A percentile compares a stretch with the other conserved stretches of the same genome.
Conservation (phyloP, 352 stramenopile genomes). For the Globisporangium canariense region DNA sequence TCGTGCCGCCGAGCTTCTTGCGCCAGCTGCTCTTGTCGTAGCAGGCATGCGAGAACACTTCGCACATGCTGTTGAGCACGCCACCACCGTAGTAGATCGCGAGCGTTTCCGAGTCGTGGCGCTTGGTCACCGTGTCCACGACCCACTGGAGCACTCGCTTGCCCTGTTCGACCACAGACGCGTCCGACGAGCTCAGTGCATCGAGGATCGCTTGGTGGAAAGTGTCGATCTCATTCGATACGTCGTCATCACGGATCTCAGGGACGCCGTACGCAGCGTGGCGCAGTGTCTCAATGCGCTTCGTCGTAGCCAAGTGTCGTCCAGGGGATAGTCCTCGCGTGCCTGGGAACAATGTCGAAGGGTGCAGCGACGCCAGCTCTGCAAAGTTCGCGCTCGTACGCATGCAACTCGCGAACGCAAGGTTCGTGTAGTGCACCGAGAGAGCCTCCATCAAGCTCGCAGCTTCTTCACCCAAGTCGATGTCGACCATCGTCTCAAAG, state of each 20-base stretch:
- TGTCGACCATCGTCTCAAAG: slow-evolving; percentile 72
- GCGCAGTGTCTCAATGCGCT: slow-evolving; percentile 74
- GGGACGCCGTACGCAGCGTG: slow-evolving; percentile 72
- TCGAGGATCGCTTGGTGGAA: slow-evolving; percentile 63
- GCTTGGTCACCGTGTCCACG: slow-evolving; percentile 38
- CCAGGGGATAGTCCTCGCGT: slow-evolving; percentile 75
- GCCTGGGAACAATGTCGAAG: slow-evolving; percentile 71
- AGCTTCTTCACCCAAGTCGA: slow-evolving; percentile 65
- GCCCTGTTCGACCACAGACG: slow-evolving; percentile 50
- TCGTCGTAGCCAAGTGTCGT: slow-evolving; percentile 71
- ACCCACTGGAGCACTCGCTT: slow-evolving; percentile 51
- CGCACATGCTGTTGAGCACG: slow-evolving; percentile 74
- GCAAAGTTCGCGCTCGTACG: slow-evolving; percentile 63
- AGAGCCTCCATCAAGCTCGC: slow-evolving; percentile 53
- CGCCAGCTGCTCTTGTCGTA: slow-evolving; percentile 87
- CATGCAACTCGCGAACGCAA: slow-evolving; percentile 44
- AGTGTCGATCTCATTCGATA: slow-evolving; percentile 58
- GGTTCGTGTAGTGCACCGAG: slow-evolving; percentile 50
- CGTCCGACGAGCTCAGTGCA: slow-evolving; percentile 61
- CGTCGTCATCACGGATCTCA: slow-evolving; percentile 43
- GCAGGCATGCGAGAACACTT: slow-evolving; percentile 80
- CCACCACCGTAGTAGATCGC: slow-evolving; percentile 58
- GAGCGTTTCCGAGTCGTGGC: slow-evolving; percentile 31
- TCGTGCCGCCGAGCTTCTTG: slow-evolving; percentile 75
- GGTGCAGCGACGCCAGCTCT: slow-evolving; percentile 64